Percentiles rank a stretch among this genome's conserved stretches.
Conservation (phyloP, 2,329 filamentous ascomycete species). For the Trichoderma simmonsii region DNA sequence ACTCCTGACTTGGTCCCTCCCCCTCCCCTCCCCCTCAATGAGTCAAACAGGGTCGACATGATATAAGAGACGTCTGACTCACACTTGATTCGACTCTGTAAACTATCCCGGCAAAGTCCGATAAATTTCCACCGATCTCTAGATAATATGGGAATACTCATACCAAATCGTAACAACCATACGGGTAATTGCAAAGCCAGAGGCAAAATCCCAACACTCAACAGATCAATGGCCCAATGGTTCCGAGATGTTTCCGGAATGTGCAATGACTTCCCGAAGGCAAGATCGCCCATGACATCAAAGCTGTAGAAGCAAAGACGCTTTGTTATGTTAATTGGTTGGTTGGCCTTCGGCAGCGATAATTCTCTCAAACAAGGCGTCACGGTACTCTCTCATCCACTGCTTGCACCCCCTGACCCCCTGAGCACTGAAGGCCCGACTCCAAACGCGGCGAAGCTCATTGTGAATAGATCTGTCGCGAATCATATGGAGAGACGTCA, state of each 20-base stretch:
- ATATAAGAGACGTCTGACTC: not conserved
- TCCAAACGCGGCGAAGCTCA: not conserved
- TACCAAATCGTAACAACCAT: not conserved
- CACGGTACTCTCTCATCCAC: not conserved
- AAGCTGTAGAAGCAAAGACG: constrained; percentile 38
- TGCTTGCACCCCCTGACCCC: not conserved
- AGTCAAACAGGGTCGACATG: not conserved
- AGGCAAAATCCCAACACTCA: not conserved
- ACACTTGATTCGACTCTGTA: not conserved
- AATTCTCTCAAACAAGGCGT: not conserved
- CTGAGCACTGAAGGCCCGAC: not conserved
- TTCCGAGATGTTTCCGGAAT: constrained; percentile 28
- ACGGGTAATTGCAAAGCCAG: not conserved
- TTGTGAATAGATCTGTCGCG: not conserved
- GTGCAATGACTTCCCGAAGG: constrained; percentile 35
- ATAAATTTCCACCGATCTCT: not conserved
- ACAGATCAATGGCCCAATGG: not conserved
- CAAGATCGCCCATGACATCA: constrained; percentile 40
- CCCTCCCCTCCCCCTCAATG: not conserved
- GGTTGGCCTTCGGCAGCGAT: constrained; percentile 9
- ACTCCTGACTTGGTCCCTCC: not conserved
- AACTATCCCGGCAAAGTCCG: not conserved
- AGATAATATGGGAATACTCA: not conserved
- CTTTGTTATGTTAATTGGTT: constrained; percentile 27
- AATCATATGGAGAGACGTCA: not conserved